phyloP scores from a whole-genome alignment of 106 monocot genomes.

The Cymbidium sinense region DNA sequence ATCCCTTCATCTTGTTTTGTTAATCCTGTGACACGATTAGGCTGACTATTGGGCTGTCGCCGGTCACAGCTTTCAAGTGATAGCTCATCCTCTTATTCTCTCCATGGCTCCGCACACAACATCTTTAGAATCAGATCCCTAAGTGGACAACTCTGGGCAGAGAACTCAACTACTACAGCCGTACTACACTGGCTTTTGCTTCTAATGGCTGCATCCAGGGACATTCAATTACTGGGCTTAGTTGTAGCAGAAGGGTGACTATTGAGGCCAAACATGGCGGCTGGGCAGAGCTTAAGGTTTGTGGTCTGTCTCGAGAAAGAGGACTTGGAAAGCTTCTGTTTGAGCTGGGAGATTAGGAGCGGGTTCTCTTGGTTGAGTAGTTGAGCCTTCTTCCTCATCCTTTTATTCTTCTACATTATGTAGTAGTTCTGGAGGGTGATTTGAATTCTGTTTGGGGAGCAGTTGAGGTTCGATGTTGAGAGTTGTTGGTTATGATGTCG shows the following conservation, averaged over 20 bases:
- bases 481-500: slow-evolving; percentile 22
- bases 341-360: slow-evolving; percentile 55
- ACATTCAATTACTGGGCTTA: not conserved
- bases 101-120: too few relatives aligned
- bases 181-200: too few relatives aligned
- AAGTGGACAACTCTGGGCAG: too few relatives aligned
- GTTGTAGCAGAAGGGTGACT: not conserved
- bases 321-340: slow-evolving; percentile 35
- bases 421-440: slow-evolving; percentile 76
- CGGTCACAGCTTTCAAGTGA: too few relatives aligned
- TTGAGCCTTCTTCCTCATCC: too few relatives aligned
- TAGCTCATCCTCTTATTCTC: too few relatives aligned
- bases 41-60: too few relatives aligned
- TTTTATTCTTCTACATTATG: slow-evolving; percentile 86
- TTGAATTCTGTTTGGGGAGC: not conserved
- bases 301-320: slow-evolving; percentile 1
- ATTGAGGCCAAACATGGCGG: slow-evolving; percentile 35
- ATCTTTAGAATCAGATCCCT: too few relatives aligned
- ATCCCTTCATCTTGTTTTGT: too few relatives aligned
- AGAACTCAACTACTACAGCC: too few relatives aligned
- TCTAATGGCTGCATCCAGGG: too few relatives aligned
- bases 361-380: slow-evolving; percentile 86
- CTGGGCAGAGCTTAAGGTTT: not conserved
- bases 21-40: too few relatives aligned
- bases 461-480: not conserved